These are phyloP conservation scores for Chromera velia DNA, from an alignment of 73 alveolate species.

Conservation along the genomic window DNA sequence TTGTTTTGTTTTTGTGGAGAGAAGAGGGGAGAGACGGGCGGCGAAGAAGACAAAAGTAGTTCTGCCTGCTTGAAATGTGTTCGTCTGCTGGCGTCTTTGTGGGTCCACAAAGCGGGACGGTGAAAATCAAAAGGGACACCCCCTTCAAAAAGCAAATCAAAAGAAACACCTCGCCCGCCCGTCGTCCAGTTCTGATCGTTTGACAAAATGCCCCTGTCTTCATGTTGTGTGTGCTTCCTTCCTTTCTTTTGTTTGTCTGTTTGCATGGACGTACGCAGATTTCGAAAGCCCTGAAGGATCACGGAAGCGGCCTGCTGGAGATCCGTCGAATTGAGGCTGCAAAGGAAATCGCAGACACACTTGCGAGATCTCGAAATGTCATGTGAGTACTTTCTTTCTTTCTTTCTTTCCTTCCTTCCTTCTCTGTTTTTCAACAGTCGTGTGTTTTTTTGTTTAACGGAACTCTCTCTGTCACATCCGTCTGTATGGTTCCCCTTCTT, in stretches of 20 bases:
- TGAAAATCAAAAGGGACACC: too few species aligned
- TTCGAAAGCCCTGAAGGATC: constrained; percentile 28
- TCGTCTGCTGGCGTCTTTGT: too few species aligned
- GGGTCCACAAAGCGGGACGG: too few species aligned
- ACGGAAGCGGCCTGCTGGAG: constrained; percentile 42
- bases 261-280: neutral
- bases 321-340: constrained; percentile 49
- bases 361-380: constrained; percentile 41
- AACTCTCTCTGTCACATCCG: neutral
- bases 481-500: neutral
- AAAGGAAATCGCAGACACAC: constrained; percentile 44
- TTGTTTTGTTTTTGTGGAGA: too few species aligned
- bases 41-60: too few species aligned
- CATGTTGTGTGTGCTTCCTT: neutral
- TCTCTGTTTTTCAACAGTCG: neutral
- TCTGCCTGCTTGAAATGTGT: too few species aligned
- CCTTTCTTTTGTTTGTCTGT: too few species aligned
- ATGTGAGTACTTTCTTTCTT: neutral
- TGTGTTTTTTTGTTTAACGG: neutral
- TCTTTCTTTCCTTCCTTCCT: neutral
- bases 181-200: too few species aligned
- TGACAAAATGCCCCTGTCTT: neutral
- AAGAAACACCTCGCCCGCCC: too few species aligned
- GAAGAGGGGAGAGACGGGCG: too few species aligned
- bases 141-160: too few species aligned